Evolutionary conservation across 2,329 filamentous ascomycete genomes (phyloP), one percentile per base, ranked within the genome.

Genomic region (Aspergillus ochraceus): DNA sequence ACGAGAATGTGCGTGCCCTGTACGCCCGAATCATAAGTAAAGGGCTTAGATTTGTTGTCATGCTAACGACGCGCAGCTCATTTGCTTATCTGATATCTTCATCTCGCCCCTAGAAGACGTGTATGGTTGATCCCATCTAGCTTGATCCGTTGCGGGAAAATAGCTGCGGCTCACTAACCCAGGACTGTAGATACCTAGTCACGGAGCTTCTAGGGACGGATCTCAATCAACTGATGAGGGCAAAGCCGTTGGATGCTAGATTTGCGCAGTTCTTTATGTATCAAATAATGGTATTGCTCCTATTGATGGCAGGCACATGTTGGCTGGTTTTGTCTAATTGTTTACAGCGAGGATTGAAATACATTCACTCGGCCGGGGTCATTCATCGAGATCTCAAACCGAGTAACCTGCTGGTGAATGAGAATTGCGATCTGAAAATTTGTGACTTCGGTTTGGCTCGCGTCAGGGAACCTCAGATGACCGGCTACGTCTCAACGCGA

Each of bases 261-360:
- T 99, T 98, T 79, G 97, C 98, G 71, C 95, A 99, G 81, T 99
- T 98, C 81, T 99, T 99, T 77, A 86, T 98, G 60, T 99, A 99
- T 79, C 95, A 99, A 80, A 98, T 99, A 72, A 86, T 98, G 83
- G 94, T 97, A 81, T 47, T 24, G 17, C 6, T 20, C 17, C 14
- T 32, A 22, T 51, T 39, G 51, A 63, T 68, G 45, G 68, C 59
- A 14, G 45, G 55, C 58, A 14, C 4, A 9, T 49, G 6, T 29
- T 17, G 22, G 19, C 30, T 9, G 26, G 26, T 17, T 26, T 20
- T 24, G 17, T 17, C 57, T 57, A 47, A 56, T 49, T 6, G 8
- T 46, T 36, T 63, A 61, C 69, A 97, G 94, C 91, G 95, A 72
- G 95, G 95, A 55, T 81, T 99, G 75, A 99, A 99, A 87, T 99